A percentile compares a stretch with the other conserved stretches of the same genome.
Evolutionary conservation across 208 protist species (phyloP).

Genomic region (Trichomonas gallinae): DNA sequence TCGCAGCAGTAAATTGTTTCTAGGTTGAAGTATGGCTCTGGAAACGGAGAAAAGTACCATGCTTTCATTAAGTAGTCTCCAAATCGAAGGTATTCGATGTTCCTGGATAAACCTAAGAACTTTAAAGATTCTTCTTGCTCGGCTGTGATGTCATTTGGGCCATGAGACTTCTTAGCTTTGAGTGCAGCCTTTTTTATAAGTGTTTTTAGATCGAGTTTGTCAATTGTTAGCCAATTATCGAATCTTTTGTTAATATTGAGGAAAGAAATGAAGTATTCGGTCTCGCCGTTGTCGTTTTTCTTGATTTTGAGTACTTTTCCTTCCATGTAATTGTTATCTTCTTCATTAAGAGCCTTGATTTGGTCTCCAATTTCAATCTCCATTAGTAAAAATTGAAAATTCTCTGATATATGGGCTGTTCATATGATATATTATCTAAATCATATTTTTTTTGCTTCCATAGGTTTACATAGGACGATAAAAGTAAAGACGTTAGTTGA

Average conservation of each 20-base stretch:
- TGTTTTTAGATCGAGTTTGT: background rate
- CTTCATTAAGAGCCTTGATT: background rate
- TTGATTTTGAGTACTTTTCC: background rate
- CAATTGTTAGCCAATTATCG: background rate
- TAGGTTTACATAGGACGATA: no score
- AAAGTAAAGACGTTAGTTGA: no score
- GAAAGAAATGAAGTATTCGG: background rate
- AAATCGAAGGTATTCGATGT: background rate
- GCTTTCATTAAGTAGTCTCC: background rate
- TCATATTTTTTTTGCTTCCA: no score
- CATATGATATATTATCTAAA: no score
- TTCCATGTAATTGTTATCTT: background rate
- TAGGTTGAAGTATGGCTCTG: background rate
- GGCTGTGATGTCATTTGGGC: background rate
- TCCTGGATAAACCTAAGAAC: background rate
- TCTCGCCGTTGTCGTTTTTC: background rate
- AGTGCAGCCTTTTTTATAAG: background rate
- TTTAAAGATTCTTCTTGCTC: background rate
- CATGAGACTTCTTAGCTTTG: background rate
- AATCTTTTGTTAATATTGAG: background rate
- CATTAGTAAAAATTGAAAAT: background rate
- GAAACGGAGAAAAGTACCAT: constrained; percentile 21
- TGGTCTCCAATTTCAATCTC: background rate
- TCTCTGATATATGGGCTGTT: no score
- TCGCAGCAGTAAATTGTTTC: constrained; percentile 21